Conservation (phyloP, 176 grass and related monocot species). For the Cymbopogon citratus region DNA sequence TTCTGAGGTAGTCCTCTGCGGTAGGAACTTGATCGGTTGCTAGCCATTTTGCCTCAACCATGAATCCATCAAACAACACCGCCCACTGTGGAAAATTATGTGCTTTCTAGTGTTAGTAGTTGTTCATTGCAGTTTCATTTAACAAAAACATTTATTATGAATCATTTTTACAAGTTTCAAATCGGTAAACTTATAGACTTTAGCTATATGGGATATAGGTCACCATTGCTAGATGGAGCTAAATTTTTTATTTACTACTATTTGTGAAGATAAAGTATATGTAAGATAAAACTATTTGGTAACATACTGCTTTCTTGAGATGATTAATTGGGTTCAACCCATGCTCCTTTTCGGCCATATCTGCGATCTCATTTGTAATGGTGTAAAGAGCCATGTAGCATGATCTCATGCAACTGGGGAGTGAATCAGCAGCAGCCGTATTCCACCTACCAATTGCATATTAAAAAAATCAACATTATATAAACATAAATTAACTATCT, state of each 20-base stretch:
- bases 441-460: constrained; percentile 49
- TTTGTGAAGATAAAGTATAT: background rate
- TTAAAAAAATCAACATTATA: background rate
- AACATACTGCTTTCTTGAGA: constrained; percentile 45
- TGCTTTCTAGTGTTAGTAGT: background rate
- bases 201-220: too few species aligned
- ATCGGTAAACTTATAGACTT: background rate
- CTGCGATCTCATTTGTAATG: constrained; percentile 41
- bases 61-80: constrained; percentile 48
- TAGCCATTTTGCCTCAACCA: constrained; percentile 58
- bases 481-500: background rate
- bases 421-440: constrained; percentile 17
- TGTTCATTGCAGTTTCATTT: background rate
- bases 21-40: constrained; percentile 15
- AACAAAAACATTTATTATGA: background rate
- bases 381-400: constrained; percentile 47
- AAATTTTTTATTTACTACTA: too few species aligned
- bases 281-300: too few species aligned
- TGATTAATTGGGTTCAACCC: constrained; percentile 29
- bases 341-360: constrained; percentile 33
- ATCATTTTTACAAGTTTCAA: background rate
- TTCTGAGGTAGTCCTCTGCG: constrained; percentile 44
- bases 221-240: too few species aligned
- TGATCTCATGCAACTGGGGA: constrained; percentile 51
- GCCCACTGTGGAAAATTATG: constrained; percentile 34